A percentile compares a stretch with the other conserved stretches of the same genome.
phyloP scores from a whole-genome alignment of 2,329 filamentous ascomycete genomes.

The Emmonsiellopsis sp. region DNA sequence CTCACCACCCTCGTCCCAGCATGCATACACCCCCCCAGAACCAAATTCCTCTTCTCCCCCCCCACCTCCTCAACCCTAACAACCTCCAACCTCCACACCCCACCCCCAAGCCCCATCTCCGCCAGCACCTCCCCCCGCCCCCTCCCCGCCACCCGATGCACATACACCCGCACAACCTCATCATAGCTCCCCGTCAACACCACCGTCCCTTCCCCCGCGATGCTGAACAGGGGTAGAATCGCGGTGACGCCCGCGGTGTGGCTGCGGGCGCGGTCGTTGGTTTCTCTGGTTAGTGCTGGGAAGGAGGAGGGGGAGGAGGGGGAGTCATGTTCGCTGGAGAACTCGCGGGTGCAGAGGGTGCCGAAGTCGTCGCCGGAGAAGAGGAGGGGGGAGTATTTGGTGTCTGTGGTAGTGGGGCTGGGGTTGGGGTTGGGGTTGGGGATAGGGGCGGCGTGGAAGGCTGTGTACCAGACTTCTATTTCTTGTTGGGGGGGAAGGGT shows the following conservation, averaged over 20 bases:
- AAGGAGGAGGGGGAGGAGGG: neutral
- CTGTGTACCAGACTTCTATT: conserved; percentile 34
- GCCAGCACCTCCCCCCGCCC: conserved; percentile 40
- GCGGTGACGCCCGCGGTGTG: conserved; percentile 82
- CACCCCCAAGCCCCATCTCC: conserved; percentile 60
- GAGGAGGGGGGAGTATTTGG: conserved; percentile 15
- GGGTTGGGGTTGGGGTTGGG: neutral
- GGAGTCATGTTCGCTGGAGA: conserved; percentile 6
- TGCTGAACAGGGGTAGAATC: conserved; percentile 58
- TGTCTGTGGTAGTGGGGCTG: neutral
- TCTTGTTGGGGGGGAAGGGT: too few relatives aligned
- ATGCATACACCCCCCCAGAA: conserved; percentile 93
- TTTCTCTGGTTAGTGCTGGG: conserved; percentile 6
- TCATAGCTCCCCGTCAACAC: conserved; percentile 88
- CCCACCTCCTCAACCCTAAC: conserved; percentile 13
- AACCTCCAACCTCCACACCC: conserved; percentile 77
- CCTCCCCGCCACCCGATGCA: conserved; percentile 17
- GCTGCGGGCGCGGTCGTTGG: conserved; percentile 42
- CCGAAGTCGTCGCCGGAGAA: conserved; percentile 34
- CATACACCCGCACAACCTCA: conserved; percentile 62
- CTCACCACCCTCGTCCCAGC: conserved; percentile 62
- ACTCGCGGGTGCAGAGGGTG: conserved; percentile 23
- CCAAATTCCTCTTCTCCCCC: conserved; percentile 26
- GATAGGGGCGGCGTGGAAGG: conserved; percentile 5
- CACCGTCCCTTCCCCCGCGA: conserved; percentile 43